Base-by-base conservation (phyloP, 352 stramenopile genomes). In the Phytophthora pistaciae region DNA sequence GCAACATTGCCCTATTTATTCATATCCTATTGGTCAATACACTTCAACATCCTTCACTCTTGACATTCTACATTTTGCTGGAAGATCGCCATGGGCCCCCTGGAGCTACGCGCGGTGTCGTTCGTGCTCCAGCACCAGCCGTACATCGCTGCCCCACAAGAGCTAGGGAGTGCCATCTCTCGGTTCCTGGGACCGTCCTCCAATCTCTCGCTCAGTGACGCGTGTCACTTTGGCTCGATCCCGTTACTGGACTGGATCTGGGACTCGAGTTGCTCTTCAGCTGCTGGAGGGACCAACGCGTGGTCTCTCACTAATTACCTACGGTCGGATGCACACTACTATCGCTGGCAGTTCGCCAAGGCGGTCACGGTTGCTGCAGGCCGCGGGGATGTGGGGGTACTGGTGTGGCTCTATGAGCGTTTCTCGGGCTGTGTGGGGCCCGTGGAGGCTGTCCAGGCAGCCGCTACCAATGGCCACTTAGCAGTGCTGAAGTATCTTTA, bases 171-270 rank as follows among this genome's bases (percentile, higher is more conserved):
- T 49, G 42, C 5, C 0, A 21, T 49, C 5, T 21, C 42, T 7
- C n/a, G 42, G n/a, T 23, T 49, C 18, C 42, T 49, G 6, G 18
- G 42, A 21, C 42, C 42, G 10, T 49, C 42, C 6, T 11, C 6
- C 42, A 49, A 21, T 23, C 42, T 49, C 42, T 49, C 42, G 42
- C 42, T 49, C 42, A 49, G 42, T 21, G 42, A 49, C 42, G 42
- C 42, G 16, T 49, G 42, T 18, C 11, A 13, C 1, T 49, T 49
- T 18, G 42, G 18, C 18, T 49, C 42, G 16, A 10, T 23, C 42
- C 42, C 18, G 14, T 49, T 54, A 10, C 10, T 54, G 48, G 48
- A 54, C 11, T 54, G 48, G 48, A 29, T 54, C 11, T 54, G 48
- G 21, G n/a, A 21, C 20, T 25, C 48, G n/a, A 54, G 48, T 10